A percentile compares a stretch with the other conserved stretches of the same genome.
Evolutionary conservation across 768 basidiomycete species (phyloP).

Genomic region (Leccinum longicurvipes): DNA sequence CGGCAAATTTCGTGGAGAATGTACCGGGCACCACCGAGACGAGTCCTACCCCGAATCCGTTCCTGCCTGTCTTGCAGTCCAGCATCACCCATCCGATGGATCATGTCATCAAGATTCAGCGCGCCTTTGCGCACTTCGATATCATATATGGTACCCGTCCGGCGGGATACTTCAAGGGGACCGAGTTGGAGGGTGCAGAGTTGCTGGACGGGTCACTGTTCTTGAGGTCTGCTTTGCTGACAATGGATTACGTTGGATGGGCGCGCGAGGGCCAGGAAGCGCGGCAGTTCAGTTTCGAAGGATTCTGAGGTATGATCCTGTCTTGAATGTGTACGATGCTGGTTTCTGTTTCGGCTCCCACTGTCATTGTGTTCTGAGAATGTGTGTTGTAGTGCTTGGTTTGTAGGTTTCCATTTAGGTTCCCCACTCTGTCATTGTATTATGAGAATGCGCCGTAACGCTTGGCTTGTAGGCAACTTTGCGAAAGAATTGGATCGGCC

Average conservation of each 20-base stretch:
- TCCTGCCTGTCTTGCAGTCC: constrained; percentile 39
- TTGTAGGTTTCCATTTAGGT: too few relatives aligned
- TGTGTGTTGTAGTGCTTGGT: too few relatives aligned
- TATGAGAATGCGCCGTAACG: too few relatives aligned
- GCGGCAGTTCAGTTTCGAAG: constrained; percentile 26
- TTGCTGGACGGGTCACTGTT: constrained; percentile 37
- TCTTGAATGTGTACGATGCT: background rate
- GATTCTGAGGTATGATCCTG: constrained; percentile 27
- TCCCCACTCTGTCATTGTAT: too few relatives aligned
- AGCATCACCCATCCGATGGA: constrained; percentile 35
- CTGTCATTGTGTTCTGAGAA: background rate
- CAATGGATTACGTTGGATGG: constrained; percentile 36
- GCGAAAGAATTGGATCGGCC: too few relatives aligned
- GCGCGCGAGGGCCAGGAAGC: constrained; percentile 35
- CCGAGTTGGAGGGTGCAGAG: constrained; percentile 31
- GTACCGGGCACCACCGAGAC: constrained; percentile 10
- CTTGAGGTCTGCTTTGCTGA: constrained; percentile 29
- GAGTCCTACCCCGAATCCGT: constrained; percentile 33
- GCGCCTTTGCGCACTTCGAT: constrained; percentile 33
- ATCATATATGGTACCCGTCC: constrained; percentile 28
- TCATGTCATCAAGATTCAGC: constrained; percentile 34
- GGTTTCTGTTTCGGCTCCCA: background rate
- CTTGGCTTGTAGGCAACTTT: too few relatives aligned
- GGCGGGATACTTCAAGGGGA: constrained; percentile 27
- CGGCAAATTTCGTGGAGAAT: background rate